phyloP scores from a whole-genome alignment of 2,329 filamentous ascomycete genomes.

The Tolypocladium ophioglossoides region DNA sequence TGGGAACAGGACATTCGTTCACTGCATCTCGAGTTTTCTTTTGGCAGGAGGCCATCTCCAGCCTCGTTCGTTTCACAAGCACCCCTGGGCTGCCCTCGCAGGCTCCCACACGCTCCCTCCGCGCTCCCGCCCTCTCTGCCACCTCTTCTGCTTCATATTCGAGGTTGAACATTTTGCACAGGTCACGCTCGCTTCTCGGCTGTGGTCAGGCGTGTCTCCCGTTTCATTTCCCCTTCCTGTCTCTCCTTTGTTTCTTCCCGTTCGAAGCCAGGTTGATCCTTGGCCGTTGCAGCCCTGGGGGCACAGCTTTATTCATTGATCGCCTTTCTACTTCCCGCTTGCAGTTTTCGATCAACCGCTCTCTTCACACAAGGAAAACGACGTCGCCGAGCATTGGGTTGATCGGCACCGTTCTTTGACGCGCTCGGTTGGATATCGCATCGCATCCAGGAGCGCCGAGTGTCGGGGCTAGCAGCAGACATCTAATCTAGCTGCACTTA shows the following conservation, averaged over 20 bases:
- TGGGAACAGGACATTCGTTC: too few relatives aligned
- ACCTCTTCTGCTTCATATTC: background rate
- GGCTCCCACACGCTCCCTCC: background rate
- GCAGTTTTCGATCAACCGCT: background rate
- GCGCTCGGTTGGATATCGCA: background rate
- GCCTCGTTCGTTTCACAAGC: background rate
- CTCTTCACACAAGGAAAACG: background rate
- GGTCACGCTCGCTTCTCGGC: background rate
- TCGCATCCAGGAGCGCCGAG: background rate
- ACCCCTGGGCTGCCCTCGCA: background rate
- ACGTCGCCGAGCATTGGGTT: background rate
- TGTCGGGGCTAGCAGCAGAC: background rate
- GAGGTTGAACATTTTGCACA: background rate
- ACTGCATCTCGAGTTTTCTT: background rate
- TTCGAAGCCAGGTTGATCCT: constrained; percentile 44
- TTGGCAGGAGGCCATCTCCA: background rate
- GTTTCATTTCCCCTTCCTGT: too few relatives aligned
- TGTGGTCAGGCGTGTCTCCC: background rate
- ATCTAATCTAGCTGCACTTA: background rate
- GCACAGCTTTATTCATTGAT: constrained; percentile 2
- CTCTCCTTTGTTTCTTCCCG: constrained; percentile 7
- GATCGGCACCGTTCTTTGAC: background rate
- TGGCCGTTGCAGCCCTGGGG: constrained; percentile 27
- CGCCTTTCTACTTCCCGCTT: constrained; percentile 3
- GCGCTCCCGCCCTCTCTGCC: background rate